phyloP scores from a whole-genome alignment of 1,139 yeast species.

The Debaryomyces fabryi region DNA sequence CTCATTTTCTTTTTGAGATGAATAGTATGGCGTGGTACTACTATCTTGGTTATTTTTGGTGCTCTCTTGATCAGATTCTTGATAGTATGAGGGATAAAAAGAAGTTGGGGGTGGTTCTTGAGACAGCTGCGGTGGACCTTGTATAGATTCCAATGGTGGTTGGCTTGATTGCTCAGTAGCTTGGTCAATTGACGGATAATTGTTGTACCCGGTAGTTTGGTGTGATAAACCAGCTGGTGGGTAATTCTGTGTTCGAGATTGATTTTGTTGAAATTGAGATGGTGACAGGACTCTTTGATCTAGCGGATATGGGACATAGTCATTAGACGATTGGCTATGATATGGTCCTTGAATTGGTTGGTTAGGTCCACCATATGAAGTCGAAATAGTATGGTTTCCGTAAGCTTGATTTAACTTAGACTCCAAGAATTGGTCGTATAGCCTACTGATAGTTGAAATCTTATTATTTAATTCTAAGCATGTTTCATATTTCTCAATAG shows the following conservation, averaged over 20 bases:
- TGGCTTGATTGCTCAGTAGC: neutral
- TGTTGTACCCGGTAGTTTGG: slow-evolving; percentile 3
- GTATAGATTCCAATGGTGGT: neutral
- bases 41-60: slow-evolving; percentile 5
- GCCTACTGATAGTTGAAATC: slow-evolving; percentile 72
- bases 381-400: slow-evolving; percentile 31
- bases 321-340: neutral
- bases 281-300: slow-evolving; percentile 4
- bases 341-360: neutral
- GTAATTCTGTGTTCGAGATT: neutral
- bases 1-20: neutral
- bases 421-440: slow-evolving; percentile 81
- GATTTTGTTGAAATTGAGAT: neutral
- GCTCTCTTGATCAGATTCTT: slow-evolving; percentile 10
- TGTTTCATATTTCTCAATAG: slow-evolving; percentile 68
- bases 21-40: slow-evolving; percentile 3
- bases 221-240: neutral
- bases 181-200: neutral
- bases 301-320: slow-evolving; percentile 1
- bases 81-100: slow-evolving; percentile 14
- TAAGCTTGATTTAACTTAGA: slow-evolving; percentile 58
- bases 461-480: slow-evolving; percentile 82
- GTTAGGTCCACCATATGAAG: neutral
- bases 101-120: slow-evolving; percentile 9
- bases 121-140: neutral